Evolutionary conservation across 495 filamentous ascomycete species (phyloP).

Genomic region (Neurospora pannonica): DNA sequence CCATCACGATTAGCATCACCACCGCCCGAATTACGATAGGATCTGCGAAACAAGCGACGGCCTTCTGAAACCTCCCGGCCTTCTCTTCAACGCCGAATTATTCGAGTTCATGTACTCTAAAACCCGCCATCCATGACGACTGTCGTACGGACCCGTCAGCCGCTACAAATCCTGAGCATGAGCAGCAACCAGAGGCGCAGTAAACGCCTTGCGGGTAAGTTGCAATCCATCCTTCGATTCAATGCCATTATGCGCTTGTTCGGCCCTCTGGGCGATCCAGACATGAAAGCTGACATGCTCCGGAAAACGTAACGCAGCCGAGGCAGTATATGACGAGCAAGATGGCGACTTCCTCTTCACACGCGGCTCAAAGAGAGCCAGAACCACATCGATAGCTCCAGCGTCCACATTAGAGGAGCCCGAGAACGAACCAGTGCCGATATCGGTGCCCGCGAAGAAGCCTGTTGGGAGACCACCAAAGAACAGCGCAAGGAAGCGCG

Average conservation of each 20-base stretch:
- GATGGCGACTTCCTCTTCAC: slow-evolving; percentile 57
- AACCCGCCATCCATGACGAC: slow-evolving; percentile 49
- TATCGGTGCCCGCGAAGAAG: slow-evolving; percentile 27
- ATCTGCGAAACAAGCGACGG: not conserved
- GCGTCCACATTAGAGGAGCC: slow-evolving; percentile 25
- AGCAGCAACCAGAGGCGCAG: slow-evolving; percentile 47
- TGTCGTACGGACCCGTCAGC: slow-evolving; percentile 47
- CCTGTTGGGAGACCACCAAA: slow-evolving; percentile 32
- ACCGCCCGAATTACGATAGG: not conserved
- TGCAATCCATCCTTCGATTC: slow-evolving; percentile 1
- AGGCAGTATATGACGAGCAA: slow-evolving; percentile 51
- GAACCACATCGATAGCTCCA: slow-evolving; percentile 32
- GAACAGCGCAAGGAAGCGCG: slow-evolving; percentile 27
- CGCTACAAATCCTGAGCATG: slow-evolving; percentile 51
- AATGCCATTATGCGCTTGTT: not conserved
- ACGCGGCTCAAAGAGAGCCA: slow-evolving; percentile 43
- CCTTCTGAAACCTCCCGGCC: not conserved
- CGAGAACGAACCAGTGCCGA: slow-evolving; percentile 31
- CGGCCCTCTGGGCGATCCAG: slow-evolving; percentile 9
- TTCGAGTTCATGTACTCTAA: slow-evolving; percentile 19
- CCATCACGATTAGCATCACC: not conserved
- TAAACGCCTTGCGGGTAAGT: slow-evolving; percentile 48
- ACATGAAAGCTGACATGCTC: slow-evolving; percentile 6
- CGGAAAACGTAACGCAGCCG: slow-evolving; percentile 15
- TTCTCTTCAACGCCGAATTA: not conserved